Percentiles rank a stretch among this genome's conserved stretches.
These are phyloP conservation scores for Sphaerostilbella broomeana DNA, from an alignment of 2,329 filamentous ascomycete genomes.

Conservation along the genomic window DNA sequence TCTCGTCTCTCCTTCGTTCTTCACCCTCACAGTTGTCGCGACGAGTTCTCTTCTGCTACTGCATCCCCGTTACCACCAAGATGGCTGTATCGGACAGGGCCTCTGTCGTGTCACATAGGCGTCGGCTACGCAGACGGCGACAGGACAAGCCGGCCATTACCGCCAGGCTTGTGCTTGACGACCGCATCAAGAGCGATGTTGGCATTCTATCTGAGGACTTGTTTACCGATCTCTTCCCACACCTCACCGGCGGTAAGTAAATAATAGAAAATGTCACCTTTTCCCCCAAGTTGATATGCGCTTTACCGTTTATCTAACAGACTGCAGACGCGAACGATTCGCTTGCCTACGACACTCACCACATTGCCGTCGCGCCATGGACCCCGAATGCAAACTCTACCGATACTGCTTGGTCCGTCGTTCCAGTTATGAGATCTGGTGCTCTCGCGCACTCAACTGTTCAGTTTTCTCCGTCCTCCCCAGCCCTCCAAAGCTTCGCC, in stretches of 20 bases:
- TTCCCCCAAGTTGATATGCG: background rate
- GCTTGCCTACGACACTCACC: conserved; percentile 38
- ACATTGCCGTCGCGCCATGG: conserved; percentile 72
- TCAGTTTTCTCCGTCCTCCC: conserved; percentile 66
- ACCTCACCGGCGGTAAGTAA: conserved; percentile 46
- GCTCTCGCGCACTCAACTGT: conserved; percentile 69
- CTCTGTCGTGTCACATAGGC: conserved; percentile 25
- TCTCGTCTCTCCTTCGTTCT: background rate
- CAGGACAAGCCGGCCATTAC: conserved; percentile 69
- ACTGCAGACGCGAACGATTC: conserved; percentile 31
- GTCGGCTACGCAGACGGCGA: conserved; percentile 46
- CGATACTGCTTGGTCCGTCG: conserved; percentile 73
- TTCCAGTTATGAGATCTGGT: conserved; percentile 63
- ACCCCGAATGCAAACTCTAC: conserved; percentile 51
- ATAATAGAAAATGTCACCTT: background rate
- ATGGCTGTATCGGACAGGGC: conserved; percentile 26
- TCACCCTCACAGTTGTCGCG: conserved; percentile 4
- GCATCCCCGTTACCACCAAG: conserved; percentile 4
- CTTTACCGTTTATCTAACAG: too few species aligned
- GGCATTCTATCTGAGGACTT: conserved; percentile 84
- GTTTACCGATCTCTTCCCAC: conserved; percentile 72
- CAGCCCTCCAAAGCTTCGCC: conserved; percentile 72
- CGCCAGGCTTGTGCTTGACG: conserved; percentile 76
- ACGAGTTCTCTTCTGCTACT: background rate
- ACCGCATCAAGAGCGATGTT: conserved; percentile 76